phyloP scores from a whole-genome alignment of 2,329 filamentous ascomycete genomes.

The Aspergillus carbonarius region DNA sequence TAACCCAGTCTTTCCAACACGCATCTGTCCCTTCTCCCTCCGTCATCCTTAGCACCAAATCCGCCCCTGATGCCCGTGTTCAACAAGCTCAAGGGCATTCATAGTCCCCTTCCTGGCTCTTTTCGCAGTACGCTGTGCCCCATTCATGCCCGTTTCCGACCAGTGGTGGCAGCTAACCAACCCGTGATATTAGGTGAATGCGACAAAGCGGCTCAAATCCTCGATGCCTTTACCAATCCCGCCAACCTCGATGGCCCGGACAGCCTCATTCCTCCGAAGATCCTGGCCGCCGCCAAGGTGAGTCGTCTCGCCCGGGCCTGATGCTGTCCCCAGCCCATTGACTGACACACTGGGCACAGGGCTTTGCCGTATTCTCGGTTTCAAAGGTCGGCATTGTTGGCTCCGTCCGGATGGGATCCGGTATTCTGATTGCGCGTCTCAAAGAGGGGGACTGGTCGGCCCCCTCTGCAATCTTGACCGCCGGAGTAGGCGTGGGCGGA shows the following conservation, averaged over 20 bases:
- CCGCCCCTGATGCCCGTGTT: not conserved
- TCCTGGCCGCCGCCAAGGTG: constrained; percentile 88
- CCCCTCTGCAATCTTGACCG: constrained; percentile 46
- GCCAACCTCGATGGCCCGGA: constrained; percentile 87
- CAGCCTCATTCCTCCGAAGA: constrained; percentile 84
- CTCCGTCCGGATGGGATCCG: constrained; percentile 47
- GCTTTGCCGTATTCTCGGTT: constrained; percentile 48
- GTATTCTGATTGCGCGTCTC: constrained; percentile 47
- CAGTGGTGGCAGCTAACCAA: constrained; percentile 21
- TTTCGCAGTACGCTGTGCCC: constrained; percentile 44
- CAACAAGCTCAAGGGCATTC: constrained; percentile 24
- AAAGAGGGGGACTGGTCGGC: constrained; percentile 48
- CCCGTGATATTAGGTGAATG: constrained; percentile 70
- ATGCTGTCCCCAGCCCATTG: not conserved
- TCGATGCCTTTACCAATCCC: constrained; percentile 89
- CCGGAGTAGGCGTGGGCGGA: constrained; percentile 46
- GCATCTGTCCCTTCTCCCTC: not conserved
- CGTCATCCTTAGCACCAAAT: not conserved
- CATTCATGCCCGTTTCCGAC: not conserved
- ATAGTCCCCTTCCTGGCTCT: constrained; percentile 47
- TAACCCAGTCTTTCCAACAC: too few relatives aligned
- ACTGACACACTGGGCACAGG: constrained; percentile 27
- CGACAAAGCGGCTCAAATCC: constrained; percentile 90
- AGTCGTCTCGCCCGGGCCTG: not conserved
- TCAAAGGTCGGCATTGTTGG: constrained; percentile 48